phyloP scores from a whole-genome alignment of 441 rosid species.

The Pelargonium citronellum region DNA sequence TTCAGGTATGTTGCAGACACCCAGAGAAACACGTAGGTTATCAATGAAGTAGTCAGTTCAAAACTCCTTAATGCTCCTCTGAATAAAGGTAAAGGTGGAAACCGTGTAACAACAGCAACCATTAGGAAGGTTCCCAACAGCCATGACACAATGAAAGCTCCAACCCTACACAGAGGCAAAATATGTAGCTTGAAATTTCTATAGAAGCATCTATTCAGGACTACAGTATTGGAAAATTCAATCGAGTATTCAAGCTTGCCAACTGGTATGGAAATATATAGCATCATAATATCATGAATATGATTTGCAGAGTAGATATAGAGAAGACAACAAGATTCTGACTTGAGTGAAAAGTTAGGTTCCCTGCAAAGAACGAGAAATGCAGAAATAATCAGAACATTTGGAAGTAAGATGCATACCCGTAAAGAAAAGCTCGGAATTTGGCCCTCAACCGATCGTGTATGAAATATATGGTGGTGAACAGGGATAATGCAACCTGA shows the following conservation, averaged over 20 bases:
- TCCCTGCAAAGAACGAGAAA: neutral
- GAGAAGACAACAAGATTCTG: too few species aligned
- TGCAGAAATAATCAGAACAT: constrained; percentile 5
- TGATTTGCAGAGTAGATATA: too few species aligned
- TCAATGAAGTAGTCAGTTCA: constrained; percentile 73
- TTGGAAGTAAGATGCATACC: constrained; percentile 37
- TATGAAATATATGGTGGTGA: constrained; percentile 73
- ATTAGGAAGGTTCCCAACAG: constrained; percentile 84
- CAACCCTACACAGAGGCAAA: constrained; percentile 53
- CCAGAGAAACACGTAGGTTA: constrained; percentile 82
- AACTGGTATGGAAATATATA: too few species aligned
- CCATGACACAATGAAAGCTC: constrained; percentile 81
- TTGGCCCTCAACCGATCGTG: constrained; percentile 69
- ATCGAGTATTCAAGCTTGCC: too few species aligned
- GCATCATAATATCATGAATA: too few species aligned
- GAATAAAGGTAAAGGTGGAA: constrained; percentile 31
- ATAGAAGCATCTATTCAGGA: neutral
- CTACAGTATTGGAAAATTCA: neutral
- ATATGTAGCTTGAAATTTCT: constrained; percentile 10
- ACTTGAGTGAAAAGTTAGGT: neutral
- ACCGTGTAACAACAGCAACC: constrained; percentile 79
- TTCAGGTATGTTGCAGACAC: constrained; percentile 72
- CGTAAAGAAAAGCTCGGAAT: constrained; percentile 68
- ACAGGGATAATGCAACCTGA: constrained; percentile 70
- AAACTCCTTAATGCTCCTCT: constrained; percentile 65